These are phyloP conservation scores for Backusella macrospora DNA, from an alignment of 192 early-diverging fungal genomes.

Conservation along the genomic window DNA sequence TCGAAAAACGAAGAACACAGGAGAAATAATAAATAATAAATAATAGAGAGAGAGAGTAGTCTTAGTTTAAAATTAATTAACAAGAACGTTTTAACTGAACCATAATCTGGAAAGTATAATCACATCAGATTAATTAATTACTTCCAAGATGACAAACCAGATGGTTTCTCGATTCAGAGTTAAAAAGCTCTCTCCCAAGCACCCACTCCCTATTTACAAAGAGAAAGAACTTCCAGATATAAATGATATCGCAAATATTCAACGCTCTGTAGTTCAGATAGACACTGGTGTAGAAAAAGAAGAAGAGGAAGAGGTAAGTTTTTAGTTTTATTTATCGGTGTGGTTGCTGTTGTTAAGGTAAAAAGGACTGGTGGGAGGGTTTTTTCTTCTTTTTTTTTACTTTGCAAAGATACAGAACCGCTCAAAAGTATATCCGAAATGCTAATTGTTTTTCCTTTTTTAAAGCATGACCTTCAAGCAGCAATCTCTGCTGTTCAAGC, in stretches of 20 bases:
- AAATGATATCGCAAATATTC: slow-evolving; percentile 72
- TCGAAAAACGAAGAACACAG: slow-evolving; percentile 9
- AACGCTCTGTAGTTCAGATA: slow-evolving; percentile 63
- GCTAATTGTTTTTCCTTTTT: slow-evolving; percentile 20
- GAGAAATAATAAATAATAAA: slow-evolving; percentile 15
- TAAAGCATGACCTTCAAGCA: slow-evolving; percentile 89
- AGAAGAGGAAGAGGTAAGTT: slow-evolving; percentile 82
- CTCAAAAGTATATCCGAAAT: slow-evolving; percentile 21
- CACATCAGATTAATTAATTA: background rate
- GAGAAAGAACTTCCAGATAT: slow-evolving; percentile 84
- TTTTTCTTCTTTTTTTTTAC: slow-evolving; percentile 10
- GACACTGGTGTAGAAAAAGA: slow-evolving; percentile 98
- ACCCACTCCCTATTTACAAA: slow-evolving; percentile 78
- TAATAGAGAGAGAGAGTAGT: background rate
- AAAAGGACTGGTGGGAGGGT: background rate
- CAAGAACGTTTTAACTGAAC: background rate
- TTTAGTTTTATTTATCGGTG: slow-evolving; percentile 14
- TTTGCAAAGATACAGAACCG: background rate
- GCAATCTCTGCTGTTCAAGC: slow-evolving; percentile 81
- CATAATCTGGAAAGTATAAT: slow-evolving; percentile 13
- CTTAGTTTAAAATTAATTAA: slow-evolving; percentile 1
- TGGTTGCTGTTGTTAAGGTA: slow-evolving; percentile 8
- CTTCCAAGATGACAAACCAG: slow-evolving; percentile 32
- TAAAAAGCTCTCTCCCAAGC: slow-evolving; percentile 89
- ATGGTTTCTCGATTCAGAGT: slow-evolving; percentile 65